Evolutionary conservation across 805 yeast species (phyloP).

Genomic region (Candida pseudoglaebosa): DNA sequence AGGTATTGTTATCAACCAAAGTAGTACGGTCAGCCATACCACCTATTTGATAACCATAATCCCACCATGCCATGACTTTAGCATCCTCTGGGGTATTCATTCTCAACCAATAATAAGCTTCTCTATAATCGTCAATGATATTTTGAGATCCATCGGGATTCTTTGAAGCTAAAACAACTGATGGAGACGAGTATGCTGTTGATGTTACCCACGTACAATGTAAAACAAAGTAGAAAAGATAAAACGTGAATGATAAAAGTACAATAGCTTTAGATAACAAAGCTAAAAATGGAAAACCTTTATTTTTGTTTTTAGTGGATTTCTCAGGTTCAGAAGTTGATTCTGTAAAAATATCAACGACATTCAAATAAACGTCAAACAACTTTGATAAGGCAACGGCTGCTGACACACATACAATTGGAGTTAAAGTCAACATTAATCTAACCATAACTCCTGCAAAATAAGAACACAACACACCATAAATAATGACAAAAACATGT

Average conservation of each 20-base stretch:
- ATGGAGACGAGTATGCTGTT: conserved; percentile 94
- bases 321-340: conserved; percentile 13
- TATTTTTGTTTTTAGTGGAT: conserved; percentile 7
- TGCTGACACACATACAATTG: conserved; percentile 89
- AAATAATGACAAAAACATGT: conserved; percentile 88
- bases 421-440: conserved; percentile 93
- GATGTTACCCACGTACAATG: conserved; percentile 98
- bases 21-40: conserved; percentile 99
- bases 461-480: conserved; percentile 89
- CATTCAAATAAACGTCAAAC: conserved; percentile 75
- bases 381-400: conserved; percentile 85
- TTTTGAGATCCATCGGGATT: conserved; percentile 80
- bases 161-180: conserved; percentile 85
- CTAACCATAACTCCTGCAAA: conserved; percentile 99
- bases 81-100: conserved; percentile 97
- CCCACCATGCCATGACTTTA: conserved; percentile 99
- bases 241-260: conserved; percentile 62
- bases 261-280: conserved; percentile 60
- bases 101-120: conserved; percentile 97
- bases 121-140: conserved; percentile 94
- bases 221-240: conserved; percentile 75
- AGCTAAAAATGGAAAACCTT: conserved; percentile 18
- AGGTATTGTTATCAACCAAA: conserved; percentile 95
- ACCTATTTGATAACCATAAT: conserved; percentile 98
- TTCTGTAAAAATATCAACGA: conserved; percentile 38